Conservation (phyloP, 768 basidiomycete genomes). For the Termitomyces bulborhizus region DNA sequence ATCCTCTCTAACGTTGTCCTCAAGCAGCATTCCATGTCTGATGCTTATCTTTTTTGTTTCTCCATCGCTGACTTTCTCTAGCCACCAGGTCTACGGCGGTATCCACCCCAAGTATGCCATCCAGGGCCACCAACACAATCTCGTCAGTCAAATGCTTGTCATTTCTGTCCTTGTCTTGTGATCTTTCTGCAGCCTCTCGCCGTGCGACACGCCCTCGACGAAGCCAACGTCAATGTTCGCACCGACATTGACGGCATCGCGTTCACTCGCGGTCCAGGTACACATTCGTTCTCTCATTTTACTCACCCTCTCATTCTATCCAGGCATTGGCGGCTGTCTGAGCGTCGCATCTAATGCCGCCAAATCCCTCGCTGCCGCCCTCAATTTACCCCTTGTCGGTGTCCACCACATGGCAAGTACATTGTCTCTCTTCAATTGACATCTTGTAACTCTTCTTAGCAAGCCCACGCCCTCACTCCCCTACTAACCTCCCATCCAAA, state of each 20-base stretch:
- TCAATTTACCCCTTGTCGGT: constrained; percentile 76
- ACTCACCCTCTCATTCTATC: background rate
- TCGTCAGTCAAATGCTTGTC: constrained; percentile 36
- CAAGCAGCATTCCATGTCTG: constrained; percentile 68
- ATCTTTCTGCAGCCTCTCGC: constrained; percentile 55
- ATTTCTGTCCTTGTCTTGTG: background rate
- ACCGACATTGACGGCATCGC: constrained; percentile 80
- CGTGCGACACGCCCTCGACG: constrained; percentile 57
- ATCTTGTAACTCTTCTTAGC: constrained; percentile 35
- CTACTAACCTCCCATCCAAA: constrained; percentile 53
- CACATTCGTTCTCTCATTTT: too few species aligned
- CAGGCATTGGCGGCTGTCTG: constrained; percentile 75
- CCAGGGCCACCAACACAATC: constrained; percentile 69
- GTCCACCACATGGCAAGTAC: constrained; percentile 91
- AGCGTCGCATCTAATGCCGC: constrained; percentile 76
- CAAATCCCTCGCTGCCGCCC: constrained; percentile 76
- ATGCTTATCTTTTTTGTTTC: background rate
- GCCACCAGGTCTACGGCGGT: constrained; percentile 59
- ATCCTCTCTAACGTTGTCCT: constrained; percentile 84
- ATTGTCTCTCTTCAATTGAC: background rate
- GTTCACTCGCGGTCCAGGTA: constrained; percentile 74
- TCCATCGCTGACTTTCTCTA: constrained; percentile 17
- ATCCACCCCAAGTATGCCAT: constrained; percentile 80
- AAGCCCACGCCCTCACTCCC: constrained; percentile 88
- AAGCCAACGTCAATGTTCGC: constrained; percentile 51